Percentiles rank a stretch among this genome's conserved stretches.
Evolutionary conservation across 2,329 filamentous ascomycete species (phyloP).

Genomic region (Colletotrichum endophyticum): DNA sequence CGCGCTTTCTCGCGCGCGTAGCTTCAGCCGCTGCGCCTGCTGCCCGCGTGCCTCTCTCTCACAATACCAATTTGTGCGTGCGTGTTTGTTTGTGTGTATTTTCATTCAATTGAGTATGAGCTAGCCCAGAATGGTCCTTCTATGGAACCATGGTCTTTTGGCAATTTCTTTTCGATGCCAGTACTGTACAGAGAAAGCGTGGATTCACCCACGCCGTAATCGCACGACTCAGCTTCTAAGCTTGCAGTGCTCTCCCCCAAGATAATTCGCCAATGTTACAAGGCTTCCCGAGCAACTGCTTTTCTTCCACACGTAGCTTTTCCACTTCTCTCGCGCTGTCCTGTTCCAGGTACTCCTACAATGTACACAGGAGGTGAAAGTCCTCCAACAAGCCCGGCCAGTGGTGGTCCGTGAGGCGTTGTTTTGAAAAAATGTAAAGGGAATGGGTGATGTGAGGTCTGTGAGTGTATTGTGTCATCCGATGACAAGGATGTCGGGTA

Average conservation of each 20-base stretch:
- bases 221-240: constrained; percentile 17
- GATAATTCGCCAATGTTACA: constrained; percentile 14
- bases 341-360: constrained; percentile 14
- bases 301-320: constrained; percentile 18
- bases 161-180: constrained; percentile 17
- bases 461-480: constrained; percentile 18
- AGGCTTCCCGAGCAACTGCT: constrained; percentile 19
- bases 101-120: constrained; percentile 19
- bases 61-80: not conserved
- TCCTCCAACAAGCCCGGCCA: constrained; percentile 14
- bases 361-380: constrained; percentile 15
- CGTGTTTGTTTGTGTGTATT: constrained; percentile 14
- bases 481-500: constrained; percentile 20
- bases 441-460: constrained; percentile 16
- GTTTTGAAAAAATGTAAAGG: constrained; percentile 19
- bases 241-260: constrained; percentile 14
- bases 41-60: not conserved
- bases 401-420: constrained; percentile 10
- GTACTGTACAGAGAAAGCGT: constrained; percentile 19
- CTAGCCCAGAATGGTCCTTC: constrained; percentile 14
- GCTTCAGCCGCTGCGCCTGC: not conserved
- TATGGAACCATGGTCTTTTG: constrained; percentile 5
- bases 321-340: not conserved
- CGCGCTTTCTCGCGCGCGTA: not conserved
- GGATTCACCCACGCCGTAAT: constrained; percentile 16